Evolutionary conservation across 257 asterid genomes (phyloP).

Genomic region (Cruciata laevipes): DNA sequence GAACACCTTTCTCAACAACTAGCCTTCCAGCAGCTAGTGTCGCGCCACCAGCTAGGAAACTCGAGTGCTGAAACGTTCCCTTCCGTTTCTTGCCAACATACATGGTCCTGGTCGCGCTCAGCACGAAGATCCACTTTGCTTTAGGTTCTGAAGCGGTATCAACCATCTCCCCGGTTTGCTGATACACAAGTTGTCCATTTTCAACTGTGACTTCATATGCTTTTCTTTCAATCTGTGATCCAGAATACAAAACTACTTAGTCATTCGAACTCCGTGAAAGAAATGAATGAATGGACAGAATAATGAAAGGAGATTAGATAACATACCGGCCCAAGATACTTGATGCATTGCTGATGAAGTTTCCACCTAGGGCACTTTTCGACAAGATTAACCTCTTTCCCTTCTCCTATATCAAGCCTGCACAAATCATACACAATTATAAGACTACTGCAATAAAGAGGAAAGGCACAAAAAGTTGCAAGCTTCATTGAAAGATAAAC

Average conservation of each 20-base stretch:
- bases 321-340: conserved; percentile 89
- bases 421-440: conserved; percentile 1
- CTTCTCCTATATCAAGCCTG: conserved; percentile 96
- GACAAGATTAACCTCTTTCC: conserved; percentile 63
- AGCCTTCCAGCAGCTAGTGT: conserved; percentile 89
- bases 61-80: conserved; percentile 86
- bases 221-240: conserved; percentile 68
- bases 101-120: conserved; percentile 67
- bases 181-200: conserved; percentile 61
- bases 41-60: conserved; percentile 98
- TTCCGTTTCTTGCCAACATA: conserved; percentile 81
- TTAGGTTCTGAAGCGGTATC: conserved; percentile 57
- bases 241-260: conserved; percentile 3
- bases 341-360: conserved; percentile 97
- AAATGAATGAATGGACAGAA: neutral
- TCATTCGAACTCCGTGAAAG: neutral
- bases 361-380: conserved; percentile 77
- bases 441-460: conserved; percentile 10
- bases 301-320: neutral
- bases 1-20: conserved; percentile 61
- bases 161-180: conserved; percentile 50
- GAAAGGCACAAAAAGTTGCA: neutral
- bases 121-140: conserved; percentile 92
- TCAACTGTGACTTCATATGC: conserved; percentile 67
- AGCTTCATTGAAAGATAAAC: neutral